Evolutionary conservation across 2,329 filamentous ascomycete genomes (phyloP), one percentile per base, ranked within the genome.

Genomic region (Paecilomyces formosus): DNA sequence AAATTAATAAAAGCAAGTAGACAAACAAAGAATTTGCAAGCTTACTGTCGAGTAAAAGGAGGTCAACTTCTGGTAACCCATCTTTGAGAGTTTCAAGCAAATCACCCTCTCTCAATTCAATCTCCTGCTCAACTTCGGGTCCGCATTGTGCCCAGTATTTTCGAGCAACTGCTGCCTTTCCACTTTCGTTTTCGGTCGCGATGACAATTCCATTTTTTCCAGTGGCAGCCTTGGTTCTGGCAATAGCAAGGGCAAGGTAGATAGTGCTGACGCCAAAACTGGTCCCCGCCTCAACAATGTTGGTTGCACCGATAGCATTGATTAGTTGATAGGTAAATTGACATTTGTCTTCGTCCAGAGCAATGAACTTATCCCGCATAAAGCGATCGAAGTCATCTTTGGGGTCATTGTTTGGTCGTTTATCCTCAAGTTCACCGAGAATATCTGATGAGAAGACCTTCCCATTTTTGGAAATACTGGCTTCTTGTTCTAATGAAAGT

Each of bases 261-360:
- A 78, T 77, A 1, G 76, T 78, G 58, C 71, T 75, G 18, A 78
- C 71, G 15, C 74, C 75, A 59, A 73, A 78, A 58, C 70, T 74
- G 11, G 75, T 78, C 3, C 75, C 76, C 6, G 71, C 73, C 60
- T 78, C 75, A 51, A 78, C 66, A 22, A 77, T 62, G 55, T 70
- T 68, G 71, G 72, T 13, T 64, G 59, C 58, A 13, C 58, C 58
- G 50, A 54, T 57, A 8, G 58, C 65, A 8, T 58, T 63, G 50
- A 70, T 61, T 2, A 74, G 60, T 33, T 69, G 68, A 61, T 76
- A 75, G 21, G 70, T 57, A 54, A 76, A 74, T 13, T 71, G 61
- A 55, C 66, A 72, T 60, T 78, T 78, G 57, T 78, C 74, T 57
- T 69, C 56, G 24, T 76, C 74, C 8, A 78, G 63, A 1, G 75